phyloP scores from a whole-genome alignment of 805 yeast species.

The Candida patagonica region DNA sequence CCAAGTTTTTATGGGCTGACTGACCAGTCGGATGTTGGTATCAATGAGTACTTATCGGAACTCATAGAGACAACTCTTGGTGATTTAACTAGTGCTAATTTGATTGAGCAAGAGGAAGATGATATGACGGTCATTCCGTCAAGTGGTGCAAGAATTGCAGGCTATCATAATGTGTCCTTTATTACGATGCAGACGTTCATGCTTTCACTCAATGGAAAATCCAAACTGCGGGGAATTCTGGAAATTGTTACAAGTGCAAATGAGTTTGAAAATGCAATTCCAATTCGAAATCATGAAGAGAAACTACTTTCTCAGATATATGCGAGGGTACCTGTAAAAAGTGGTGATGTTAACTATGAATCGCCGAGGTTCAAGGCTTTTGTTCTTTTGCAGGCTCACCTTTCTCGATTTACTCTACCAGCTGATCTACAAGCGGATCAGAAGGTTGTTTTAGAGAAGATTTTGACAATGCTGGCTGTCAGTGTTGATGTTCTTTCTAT shows the following conservation, averaged over 20 bases:
- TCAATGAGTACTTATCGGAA: conserved; percentile 79
- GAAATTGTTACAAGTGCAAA: conserved; percentile 57
- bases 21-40: conserved; percentile 52
- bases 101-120: conserved; percentile 45
- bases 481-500: conserved; percentile 68
- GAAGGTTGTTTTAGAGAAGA: conserved; percentile 38
- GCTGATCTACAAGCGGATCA: conserved; percentile 54
- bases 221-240: conserved; percentile 52
- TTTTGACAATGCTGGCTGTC: conserved; percentile 50
- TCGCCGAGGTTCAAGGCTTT: conserved; percentile 64
- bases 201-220: conserved; percentile 40
- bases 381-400: conserved; percentile 69
- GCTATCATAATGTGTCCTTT: conserved; percentile 60
- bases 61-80: conserved; percentile 61
- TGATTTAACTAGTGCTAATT: conserved; percentile 46
- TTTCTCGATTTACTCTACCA: conserved; percentile 56
- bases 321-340: conserved; percentile 53
- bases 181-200: conserved; percentile 56
- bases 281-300: conserved; percentile 56
- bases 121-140: conserved; percentile 41
- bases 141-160: conserved; percentile 65
- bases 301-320: conserved; percentile 40
- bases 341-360: conserved; percentile 27
- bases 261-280: conserved; percentile 57
- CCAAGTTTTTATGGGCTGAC: conserved; percentile 84